These are phyloP conservation scores for Colletotrichum sp. DNA, from an alignment of 2,329 filamentous ascomycete genomes.

Conservation along the genomic window DNA sequence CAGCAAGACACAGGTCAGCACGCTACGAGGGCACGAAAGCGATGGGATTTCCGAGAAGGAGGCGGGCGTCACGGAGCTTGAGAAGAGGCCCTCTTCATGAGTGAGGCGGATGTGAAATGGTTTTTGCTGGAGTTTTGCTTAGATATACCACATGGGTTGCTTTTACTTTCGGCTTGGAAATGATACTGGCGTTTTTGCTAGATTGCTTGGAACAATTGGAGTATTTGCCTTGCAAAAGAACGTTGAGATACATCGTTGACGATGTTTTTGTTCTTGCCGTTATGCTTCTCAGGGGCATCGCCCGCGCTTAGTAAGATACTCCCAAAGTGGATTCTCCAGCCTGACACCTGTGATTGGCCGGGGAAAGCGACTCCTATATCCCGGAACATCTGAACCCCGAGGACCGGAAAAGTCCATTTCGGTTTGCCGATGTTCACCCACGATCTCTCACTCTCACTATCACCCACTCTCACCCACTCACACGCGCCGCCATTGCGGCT, in stretches of 20 bases:
- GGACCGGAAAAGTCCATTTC: not conserved
- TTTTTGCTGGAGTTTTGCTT: not conserved
- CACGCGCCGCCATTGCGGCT: not conserved
- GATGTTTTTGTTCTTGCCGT: not conserved
- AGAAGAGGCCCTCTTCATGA: slow-evolving; percentile 4
- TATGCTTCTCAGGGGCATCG: not conserved
- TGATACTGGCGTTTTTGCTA: not conserved
- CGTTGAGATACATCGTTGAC: not conserved
- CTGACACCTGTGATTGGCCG: not conserved
- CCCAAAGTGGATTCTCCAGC: not conserved
- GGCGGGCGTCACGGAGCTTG: not conserved
- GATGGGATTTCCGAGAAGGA: slow-evolving; percentile 1
- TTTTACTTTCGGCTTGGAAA: not conserved
- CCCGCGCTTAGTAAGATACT: not conserved
- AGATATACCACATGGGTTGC: not conserved
- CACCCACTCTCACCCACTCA: not conserved
- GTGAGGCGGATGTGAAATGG: not conserved
- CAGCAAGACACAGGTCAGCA: slow-evolving; percentile 4
- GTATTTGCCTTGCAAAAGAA: not conserved
- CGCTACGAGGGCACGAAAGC: not conserved
- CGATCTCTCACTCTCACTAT: not conserved
- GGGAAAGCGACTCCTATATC: not conserved
- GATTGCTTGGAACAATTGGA: not conserved
- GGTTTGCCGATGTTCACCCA: not conserved
- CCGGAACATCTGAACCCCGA: not conserved